Evolutionary conservation across 305 asterid species (phyloP).

Genomic region (Coffea humblotiana): DNA sequence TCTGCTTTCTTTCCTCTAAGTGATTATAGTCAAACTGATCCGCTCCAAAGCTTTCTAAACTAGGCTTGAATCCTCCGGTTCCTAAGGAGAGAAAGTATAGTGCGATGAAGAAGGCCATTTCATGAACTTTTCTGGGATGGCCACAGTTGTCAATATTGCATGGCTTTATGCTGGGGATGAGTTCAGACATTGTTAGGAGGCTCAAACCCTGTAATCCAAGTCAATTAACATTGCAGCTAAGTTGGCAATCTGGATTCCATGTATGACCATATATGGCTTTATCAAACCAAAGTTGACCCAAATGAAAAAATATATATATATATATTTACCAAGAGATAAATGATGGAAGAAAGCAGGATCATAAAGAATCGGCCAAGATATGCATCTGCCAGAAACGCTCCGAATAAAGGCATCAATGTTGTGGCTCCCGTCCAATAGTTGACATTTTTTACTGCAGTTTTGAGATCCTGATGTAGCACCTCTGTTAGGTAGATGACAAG

Average conservation of each 20-base stretch:
- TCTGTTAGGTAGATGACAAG: conserved; percentile 27
- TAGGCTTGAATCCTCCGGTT: conserved; percentile 27
- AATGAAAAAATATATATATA: background rate
- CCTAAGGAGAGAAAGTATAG: conserved; percentile 20
- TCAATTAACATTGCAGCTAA: background rate
- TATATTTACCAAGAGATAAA: conserved; percentile 14
- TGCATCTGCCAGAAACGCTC: conserved; percentile 29
- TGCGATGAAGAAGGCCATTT: conserved; percentile 21
- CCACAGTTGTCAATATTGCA: conserved; percentile 10
- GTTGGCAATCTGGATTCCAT: background rate
- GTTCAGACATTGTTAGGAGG: conserved; percentile 26
- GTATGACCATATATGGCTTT: background rate
- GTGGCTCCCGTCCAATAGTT: conserved; percentile 24
- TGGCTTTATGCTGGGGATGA: conserved; percentile 21
- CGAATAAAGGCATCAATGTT: conserved; percentile 21
- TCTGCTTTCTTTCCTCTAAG: conserved; percentile 19
- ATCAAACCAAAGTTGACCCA: background rate
- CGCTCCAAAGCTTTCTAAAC: conserved; percentile 28
- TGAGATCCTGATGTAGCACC: conserved; percentile 25
- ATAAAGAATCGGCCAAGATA: conserved; percentile 21
- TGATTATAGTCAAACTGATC: conserved; percentile 32
- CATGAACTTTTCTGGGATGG: conserved; percentile 15
- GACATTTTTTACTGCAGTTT: conserved; percentile 22
- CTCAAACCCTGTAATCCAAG: conserved; percentile 20
- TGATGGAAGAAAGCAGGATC: conserved; percentile 26